A percentile compares a stretch with the other conserved stretches of the same genome.
Conservation (phyloP, 169 alveolate genomes). For the Toxoplasma gondii region DNA sequence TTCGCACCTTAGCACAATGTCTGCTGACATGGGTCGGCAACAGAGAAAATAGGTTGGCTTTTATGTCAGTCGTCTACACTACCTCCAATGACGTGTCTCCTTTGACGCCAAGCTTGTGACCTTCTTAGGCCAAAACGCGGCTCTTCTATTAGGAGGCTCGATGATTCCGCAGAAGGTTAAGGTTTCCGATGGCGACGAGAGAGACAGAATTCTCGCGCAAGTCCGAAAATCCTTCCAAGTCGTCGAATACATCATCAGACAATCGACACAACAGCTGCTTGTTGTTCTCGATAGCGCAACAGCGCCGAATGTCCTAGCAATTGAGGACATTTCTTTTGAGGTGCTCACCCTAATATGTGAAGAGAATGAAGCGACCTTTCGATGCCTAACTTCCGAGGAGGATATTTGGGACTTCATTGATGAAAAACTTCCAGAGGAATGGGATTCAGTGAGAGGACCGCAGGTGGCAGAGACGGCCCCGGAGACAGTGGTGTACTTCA, state of each 20-base stretch:
- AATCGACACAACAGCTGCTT: not conserved
- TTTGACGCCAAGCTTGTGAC: too few species aligned
- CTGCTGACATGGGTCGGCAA: too few species aligned
- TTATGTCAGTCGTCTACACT: too few species aligned
- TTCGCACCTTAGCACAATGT: too few species aligned
- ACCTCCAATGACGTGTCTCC: too few species aligned
- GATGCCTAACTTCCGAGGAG: not conserved
- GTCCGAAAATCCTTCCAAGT: not conserved
- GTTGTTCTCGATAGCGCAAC: not conserved
- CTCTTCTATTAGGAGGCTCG: not conserved
- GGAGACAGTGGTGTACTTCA: not conserved
- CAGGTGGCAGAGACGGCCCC: not conserved
- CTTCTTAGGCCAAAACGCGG: not conserved
- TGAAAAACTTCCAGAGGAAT: not conserved
- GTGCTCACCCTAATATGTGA: not conserved
- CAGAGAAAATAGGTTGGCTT: too few species aligned
- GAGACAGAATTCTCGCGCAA: not conserved
- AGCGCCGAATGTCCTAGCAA: not conserved
- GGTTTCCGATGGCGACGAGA: not conserved
- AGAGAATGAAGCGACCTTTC: not conserved
- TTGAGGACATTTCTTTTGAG: not conserved
- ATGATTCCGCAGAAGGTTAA: not conserved
- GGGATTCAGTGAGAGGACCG: slow-evolving; percentile 9
- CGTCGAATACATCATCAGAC: not conserved
- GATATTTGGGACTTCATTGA: not conserved